Conservation (phyloP, 257 asterid species). For the Solanum etuberosum region DNA sequence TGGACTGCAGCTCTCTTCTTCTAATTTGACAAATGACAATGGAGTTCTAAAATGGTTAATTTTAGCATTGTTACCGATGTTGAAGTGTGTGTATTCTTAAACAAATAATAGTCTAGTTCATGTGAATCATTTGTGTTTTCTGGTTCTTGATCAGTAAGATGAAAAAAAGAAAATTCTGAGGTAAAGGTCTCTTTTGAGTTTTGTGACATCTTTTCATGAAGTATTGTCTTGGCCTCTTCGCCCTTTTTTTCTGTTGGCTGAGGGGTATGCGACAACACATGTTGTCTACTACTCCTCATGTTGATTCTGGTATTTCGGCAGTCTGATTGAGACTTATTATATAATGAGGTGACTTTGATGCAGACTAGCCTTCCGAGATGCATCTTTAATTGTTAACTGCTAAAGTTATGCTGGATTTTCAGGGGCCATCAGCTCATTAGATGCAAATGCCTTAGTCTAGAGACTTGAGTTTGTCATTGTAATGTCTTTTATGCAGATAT, state of each 20-base stretch:
- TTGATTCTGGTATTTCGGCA: not conserved
- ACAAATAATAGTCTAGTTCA: no score
- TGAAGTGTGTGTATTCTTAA: not conserved
- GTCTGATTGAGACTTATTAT: not conserved
- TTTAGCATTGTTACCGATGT: not conserved
- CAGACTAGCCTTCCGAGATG: not conserved
- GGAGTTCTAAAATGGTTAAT: not conserved
- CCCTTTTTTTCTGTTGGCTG: not conserved
- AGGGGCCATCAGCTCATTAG: not conserved
- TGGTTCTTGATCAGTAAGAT: no score
- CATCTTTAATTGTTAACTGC: not conserved
- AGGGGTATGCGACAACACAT: not conserved
- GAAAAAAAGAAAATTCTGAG: no score
- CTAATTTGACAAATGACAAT: not conserved
- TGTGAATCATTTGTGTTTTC: no score
- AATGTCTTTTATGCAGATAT: slow-evolving; percentile 6
- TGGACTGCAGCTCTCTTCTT: not conserved
- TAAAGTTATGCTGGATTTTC: not conserved
- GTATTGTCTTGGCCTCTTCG: not conserved
- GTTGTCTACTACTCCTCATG: not conserved
- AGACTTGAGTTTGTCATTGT: not conserved
- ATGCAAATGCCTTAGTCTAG: not conserved
- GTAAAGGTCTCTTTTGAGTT: not conserved
- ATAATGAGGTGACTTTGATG: not conserved
- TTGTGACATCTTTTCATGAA: not conserved